phyloP scores from a whole-genome alignment of 257 asterid genomes.

The Forsythia suspensa region DNA sequence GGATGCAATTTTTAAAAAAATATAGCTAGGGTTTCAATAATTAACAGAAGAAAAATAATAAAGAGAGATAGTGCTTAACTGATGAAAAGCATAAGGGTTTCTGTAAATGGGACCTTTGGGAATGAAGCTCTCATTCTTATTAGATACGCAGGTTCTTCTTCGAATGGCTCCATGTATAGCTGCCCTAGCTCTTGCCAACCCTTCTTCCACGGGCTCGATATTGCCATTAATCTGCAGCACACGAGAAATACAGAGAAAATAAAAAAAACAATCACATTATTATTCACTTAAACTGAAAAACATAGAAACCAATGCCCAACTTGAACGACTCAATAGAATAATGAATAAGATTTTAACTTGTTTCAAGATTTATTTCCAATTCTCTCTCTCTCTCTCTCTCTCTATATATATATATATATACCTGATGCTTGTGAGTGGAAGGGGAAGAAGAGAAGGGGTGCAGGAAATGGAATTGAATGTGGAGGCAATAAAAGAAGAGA shows the following conservation, averaged over 20 bases:
- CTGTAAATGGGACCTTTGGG: constrained; percentile 39
- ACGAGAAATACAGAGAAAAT: background rate
- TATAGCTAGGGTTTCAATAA: background rate
- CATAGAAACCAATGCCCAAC: too few relatives aligned
- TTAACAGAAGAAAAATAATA: background rate
- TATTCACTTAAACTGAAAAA: background rate
- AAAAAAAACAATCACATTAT: background rate
- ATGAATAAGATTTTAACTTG: too few relatives aligned
- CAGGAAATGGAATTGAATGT: constrained; percentile 28
- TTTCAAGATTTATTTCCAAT: too few relatives aligned
- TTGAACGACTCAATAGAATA: too few relatives aligned
- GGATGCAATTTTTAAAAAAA: too few relatives aligned
- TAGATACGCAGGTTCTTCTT: background rate
- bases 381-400: too few relatives aligned
- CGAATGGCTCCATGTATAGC: constrained; percentile 34
- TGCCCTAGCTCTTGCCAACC: constrained; percentile 33
- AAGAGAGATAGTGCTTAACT: constrained; percentile 33
- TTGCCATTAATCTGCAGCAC: background rate
- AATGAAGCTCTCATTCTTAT: constrained; percentile 17
- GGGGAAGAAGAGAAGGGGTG: constrained; percentile 13
- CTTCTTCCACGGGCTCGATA: constrained; percentile 25
- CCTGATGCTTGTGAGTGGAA: constrained; percentile 8
- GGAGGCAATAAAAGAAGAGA: constrained; percentile 26
- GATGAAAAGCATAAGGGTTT: constrained; percentile 45
- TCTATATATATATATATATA: too few relatives aligned